Evolutionary conservation across 495 filamentous ascomycete species (phyloP).

Genomic region (Hyaloscypha variabilis): DNA sequence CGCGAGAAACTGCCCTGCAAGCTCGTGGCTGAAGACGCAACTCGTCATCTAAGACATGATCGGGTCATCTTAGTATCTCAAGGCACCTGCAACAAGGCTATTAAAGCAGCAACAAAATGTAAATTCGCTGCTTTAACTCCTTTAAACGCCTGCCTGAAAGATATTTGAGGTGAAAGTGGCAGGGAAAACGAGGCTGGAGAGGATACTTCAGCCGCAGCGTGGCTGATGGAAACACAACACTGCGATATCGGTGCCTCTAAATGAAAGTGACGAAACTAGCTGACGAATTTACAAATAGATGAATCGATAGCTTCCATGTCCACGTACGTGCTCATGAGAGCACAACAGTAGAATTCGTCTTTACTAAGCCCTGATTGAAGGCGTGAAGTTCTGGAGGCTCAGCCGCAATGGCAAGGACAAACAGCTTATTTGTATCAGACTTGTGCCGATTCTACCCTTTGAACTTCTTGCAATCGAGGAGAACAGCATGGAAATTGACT

Average conservation of each 20-base stretch:
- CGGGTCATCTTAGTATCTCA: not conserved
- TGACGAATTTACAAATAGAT: not conserved
- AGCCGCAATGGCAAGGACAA: not conserved
- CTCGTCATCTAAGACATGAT: not conserved
- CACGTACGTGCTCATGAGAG: not conserved
- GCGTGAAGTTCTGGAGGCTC: not conserved
- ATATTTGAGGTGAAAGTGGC: not conserved
- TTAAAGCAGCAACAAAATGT: not conserved
- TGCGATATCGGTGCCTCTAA: not conserved
- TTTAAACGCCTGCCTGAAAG: not conserved
- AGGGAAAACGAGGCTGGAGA: not conserved
- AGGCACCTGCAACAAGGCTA: not conserved
- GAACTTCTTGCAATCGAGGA: not conserved
- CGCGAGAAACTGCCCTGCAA: not conserved
- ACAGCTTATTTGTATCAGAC: not conserved
- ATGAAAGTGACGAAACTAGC: not conserved
- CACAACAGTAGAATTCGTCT: not conserved
- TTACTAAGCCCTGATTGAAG: not conserved
- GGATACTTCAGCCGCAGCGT: not conserved
- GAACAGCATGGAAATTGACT: not conserved
- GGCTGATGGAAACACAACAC: not conserved
- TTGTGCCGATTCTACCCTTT: not conserved
- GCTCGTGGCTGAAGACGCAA: not conserved
- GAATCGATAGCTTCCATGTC: not conserved
- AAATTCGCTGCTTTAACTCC: not conserved